Evolutionary conservation across 140 eudicot genomes (phyloP).

Genomic region (Cichorium intybus): DNA sequence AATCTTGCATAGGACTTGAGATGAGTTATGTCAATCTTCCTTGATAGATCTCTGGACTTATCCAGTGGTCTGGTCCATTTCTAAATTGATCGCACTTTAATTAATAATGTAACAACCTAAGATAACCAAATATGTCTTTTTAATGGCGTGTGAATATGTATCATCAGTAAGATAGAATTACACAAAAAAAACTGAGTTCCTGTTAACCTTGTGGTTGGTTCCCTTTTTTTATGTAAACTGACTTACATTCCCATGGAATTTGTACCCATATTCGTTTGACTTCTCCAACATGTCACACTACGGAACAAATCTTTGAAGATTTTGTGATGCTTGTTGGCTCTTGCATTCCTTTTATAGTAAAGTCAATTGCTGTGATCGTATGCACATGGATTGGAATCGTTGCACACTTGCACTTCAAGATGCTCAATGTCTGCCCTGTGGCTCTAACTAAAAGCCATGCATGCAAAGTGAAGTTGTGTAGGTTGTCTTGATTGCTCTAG

Average conservation of each 20-base stretch:
- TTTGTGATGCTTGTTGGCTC: conserved; percentile 10
- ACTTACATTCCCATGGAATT: background rate
- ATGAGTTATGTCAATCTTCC: conserved; percentile 10
- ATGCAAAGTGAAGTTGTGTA: background rate
- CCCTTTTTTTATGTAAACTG: background rate
- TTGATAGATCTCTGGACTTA: conserved; percentile 6
- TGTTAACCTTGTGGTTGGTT: background rate
- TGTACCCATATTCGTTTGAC: background rate
- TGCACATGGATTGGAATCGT: conserved; percentile 15
- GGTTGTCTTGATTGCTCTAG: background rate
- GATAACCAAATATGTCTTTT: too few species aligned
- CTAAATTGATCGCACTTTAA: background rate
- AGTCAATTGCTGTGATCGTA: conserved; percentile 5
- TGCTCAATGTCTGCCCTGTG: conserved; percentile 16
- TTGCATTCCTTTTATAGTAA: conserved; percentile 6
- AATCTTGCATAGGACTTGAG: conserved; percentile 17
- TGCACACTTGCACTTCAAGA: conserved; percentile 23
- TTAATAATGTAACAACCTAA: too few species aligned
- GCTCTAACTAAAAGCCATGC: conserved; percentile 21
- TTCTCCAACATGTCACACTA: background rate
- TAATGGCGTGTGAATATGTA: background rate
- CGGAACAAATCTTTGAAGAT: conserved; percentile 4
- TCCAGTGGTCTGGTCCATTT: background rate
- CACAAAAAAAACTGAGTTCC: background rate
- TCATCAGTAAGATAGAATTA: background rate